A percentile compares a stretch with the other conserved stretches of the same genome.
phyloP scores from a whole-genome alignment of 1,284 basidiomycete species.

The Tilletia indica region DNA sequence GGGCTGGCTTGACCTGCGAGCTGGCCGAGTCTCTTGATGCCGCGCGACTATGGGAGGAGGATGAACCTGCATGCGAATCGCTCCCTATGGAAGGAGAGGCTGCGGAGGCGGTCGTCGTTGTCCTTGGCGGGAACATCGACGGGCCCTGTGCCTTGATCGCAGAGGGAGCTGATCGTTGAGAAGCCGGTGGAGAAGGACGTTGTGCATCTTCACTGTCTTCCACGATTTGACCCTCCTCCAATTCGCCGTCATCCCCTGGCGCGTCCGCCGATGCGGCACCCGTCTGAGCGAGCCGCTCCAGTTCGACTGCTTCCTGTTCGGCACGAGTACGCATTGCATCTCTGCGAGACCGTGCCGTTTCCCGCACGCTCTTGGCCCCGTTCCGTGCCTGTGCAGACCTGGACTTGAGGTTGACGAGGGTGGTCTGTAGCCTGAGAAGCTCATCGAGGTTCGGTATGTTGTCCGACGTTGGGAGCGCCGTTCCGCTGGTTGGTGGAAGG shows the following conservation, averaged over 20 bases:
- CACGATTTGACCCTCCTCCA: conserved; percentile 9
- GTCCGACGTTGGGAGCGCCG: neutral
- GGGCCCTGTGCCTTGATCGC: neutral
- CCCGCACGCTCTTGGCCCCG: neutral
- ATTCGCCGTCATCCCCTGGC: neutral
- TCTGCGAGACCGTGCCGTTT: neutral
- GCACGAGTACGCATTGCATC: neutral
- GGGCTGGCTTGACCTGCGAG: neutral
- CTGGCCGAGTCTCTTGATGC: neutral
- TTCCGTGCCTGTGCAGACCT: neutral
- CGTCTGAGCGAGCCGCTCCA: neutral
- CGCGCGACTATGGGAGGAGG: neutral
- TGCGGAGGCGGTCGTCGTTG: neutral
- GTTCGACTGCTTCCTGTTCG: neutral
- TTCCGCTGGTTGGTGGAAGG: neutral
- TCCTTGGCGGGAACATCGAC: neutral
- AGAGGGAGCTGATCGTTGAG: no score
- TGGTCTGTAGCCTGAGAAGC: neutral
- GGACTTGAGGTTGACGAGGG: neutral
- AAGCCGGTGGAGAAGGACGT: no score
- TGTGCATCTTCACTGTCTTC: neutral
- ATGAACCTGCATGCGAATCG: neutral
- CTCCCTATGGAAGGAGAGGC: neutral
- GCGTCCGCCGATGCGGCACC: neutral
- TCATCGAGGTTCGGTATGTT: neutral